These are phyloP conservation scores for Tetracladium marchalianum DNA, from an alignment of 495 filamentous ascomycete genomes.

Conservation along the genomic window DNA sequence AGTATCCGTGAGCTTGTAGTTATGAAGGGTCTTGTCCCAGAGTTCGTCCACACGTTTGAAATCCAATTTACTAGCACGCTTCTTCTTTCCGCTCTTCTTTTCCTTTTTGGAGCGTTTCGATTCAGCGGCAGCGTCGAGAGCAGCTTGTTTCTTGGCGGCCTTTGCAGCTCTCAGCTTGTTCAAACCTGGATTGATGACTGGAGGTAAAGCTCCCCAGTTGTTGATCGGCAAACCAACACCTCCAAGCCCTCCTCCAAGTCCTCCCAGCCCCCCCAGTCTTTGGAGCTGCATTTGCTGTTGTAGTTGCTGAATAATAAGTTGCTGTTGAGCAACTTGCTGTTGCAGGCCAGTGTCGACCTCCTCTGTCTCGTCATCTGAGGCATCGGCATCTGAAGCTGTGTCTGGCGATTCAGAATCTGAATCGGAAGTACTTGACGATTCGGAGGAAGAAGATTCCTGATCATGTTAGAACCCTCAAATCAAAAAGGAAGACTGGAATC, in stretches of 20 bases:
- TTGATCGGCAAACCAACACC: background rate
- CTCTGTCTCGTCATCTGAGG: conserved; percentile 8
- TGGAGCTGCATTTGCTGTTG: conserved; percentile 18
- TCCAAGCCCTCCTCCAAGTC: conserved; percentile 1
- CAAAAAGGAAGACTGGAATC: background rate
- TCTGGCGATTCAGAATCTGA: conserved; percentile 28
- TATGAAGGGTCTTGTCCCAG: conserved; percentile 70
- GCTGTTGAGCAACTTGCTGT: conserved; percentile 12
- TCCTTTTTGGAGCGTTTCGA: conserved; percentile 14
- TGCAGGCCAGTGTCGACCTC: conserved; percentile 8
- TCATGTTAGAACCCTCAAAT: conserved; percentile 5
- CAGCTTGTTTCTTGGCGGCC: conserved; percentile 11
- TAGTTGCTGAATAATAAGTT: conserved; percentile 18
- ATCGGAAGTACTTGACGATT: conserved; percentile 12
- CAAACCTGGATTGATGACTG: background rate
- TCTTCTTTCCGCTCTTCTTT: conserved; percentile 25
- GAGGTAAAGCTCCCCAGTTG: conserved; percentile 2
- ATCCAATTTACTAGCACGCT: conserved; percentile 56
- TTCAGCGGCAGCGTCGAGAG: conserved; percentile 19
- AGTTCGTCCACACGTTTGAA: conserved; percentile 85
- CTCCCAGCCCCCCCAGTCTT: conserved; percentile 1
- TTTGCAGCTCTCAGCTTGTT: conserved; percentile 2
- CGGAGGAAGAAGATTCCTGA: conserved; percentile 13
- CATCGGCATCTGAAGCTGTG: conserved; percentile 29
- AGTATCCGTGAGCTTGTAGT: conserved; percentile 76